These are phyloP conservation scores for Marchantia paleacea DNA, from an alignment of 225 moss, liverwort and hornwort species.

Conservation along the genomic window DNA sequence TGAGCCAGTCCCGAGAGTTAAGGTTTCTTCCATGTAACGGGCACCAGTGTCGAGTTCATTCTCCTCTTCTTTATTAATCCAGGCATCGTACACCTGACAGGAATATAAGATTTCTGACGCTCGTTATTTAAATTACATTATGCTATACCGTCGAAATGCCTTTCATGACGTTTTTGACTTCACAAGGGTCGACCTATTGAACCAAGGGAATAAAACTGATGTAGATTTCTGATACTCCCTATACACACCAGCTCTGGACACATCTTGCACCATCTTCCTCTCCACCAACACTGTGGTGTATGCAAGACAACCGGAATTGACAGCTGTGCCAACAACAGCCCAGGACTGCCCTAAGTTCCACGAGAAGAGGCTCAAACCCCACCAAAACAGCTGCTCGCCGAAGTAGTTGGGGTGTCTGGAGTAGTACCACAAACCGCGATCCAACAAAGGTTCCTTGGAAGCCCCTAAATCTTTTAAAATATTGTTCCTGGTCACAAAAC, in stretches of 20 bases:
- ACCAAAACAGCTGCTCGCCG: slow-evolving; percentile 99
- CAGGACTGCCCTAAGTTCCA: slow-evolving; percentile 69
- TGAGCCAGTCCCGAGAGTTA: no score
- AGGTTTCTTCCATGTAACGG: no score
- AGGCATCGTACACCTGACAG: no score
- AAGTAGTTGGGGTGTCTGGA: slow-evolving; percentile 96
- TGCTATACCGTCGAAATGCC: no score
- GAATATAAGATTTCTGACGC: no score
- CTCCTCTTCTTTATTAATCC: no score
- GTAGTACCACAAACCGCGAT: slow-evolving; percentile 72
- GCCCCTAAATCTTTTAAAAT: slow-evolving; percentile 54
- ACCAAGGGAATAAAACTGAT: slow-evolving; percentile 75
- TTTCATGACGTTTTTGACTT: background rate
- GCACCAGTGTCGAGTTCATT: no score
- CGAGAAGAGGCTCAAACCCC: slow-evolving; percentile 78
- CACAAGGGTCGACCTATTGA: slow-evolving; percentile 21
- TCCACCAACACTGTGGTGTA: slow-evolving; percentile 79
- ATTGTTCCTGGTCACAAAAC: slow-evolving; percentile 58
- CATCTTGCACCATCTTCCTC: slow-evolving; percentile 62
- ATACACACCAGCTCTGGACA: slow-evolving; percentile 59
- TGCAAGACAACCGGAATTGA: slow-evolving; percentile 71
- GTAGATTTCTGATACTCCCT: slow-evolving; percentile 67
- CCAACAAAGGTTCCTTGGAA: slow-evolving; percentile 52
- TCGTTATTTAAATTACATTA: no score
- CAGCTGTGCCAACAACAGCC: slow-evolving; percentile 63